Conservation (phyloP, 495 filamentous ascomycete genomes). For the Podospora australis region DNA sequence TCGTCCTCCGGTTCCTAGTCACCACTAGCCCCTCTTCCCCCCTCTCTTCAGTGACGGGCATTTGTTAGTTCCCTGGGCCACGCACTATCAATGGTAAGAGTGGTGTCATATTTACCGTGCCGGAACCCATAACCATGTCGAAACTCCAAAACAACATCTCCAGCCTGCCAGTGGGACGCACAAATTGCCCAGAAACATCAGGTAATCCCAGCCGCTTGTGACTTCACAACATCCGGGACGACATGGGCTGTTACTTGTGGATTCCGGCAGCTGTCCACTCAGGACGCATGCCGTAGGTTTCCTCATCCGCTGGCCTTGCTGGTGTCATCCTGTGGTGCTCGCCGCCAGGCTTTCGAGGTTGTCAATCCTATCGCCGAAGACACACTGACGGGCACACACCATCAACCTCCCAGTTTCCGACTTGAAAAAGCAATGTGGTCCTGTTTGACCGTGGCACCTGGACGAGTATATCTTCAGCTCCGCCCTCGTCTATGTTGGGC, state of each 20-base stretch:
- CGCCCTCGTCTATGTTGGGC: too few species aligned
- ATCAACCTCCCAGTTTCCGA: too few species aligned
- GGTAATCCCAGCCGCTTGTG: neutral
- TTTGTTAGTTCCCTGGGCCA: neutral
- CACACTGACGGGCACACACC: too few species aligned
- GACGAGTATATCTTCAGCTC: too few species aligned
- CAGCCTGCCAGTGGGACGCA: too few species aligned
- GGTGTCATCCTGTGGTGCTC: too few species aligned
- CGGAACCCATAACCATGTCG: neutral
- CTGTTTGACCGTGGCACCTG: too few species aligned
- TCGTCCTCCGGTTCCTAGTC: too few species aligned
- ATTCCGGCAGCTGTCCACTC: neutral
- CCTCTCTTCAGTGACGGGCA: neutral
- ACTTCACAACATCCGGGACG: neutral
- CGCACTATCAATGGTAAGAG: neutral
- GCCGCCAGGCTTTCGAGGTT: too few species aligned
- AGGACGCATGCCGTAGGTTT: neutral
- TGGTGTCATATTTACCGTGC: neutral
- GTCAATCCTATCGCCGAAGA: neutral
- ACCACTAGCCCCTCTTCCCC: neutral
- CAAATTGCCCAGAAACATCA: neutral
- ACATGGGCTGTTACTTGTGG: slow-evolving; percentile 1
- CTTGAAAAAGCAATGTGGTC: too few species aligned
- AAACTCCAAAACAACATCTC: too few species aligned
- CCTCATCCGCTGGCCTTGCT: neutral